Evolutionary conservation across 2,329 filamentous ascomycete genomes (phyloP), one percentile per base, ranked within the genome.

Genomic region (Sporothrix inflata): DNA sequence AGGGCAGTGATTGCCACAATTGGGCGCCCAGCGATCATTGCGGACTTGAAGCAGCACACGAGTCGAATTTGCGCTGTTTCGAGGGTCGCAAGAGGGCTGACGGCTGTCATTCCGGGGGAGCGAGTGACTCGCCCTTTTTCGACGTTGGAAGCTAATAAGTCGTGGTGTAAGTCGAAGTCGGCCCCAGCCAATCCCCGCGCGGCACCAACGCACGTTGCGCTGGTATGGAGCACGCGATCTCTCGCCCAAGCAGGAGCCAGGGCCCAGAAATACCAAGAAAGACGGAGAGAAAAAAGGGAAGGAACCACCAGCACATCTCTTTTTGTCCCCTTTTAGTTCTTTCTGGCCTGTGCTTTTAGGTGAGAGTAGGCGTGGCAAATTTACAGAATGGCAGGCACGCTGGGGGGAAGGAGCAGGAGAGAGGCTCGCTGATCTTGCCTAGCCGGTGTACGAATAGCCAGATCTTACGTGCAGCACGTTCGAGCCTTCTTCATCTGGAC

Each of bases 201-300:
- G 40, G 55, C 66, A 63, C 51, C 34, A n/a, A 57, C 57, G 69
- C 75, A 76, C 75, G 75, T 76, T 76, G 68, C 69, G 38, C 49
- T 40, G 63, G 70, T 73, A 53, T 70, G 70, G 74, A 71, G 72
- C 75, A 75, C 75, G 75, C 74, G 75, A 75, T 70, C 74, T 74
- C 49, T 63, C 66, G 24, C 71, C 72, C 27, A 73, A 73, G 47
- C 63, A 69, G 61, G 69, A 71, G 47, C 42, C 42, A 66, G 45
- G 63, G 42, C 42, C 42, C 42, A 49, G 38, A 65, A 57, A 40
- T 61, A 61, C 55, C 30, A 61, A n/a, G 55, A 30, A 40, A 40
- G 55, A 61, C 55, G n/a, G 60, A 63, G 53, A 4, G 30, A 27
- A 34, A 30, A 11, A n/a, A 38, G 63, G 42, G 65, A 38, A 68